Evolutionary conservation across 2,329 filamentous ascomycete species (phyloP).

Genomic region (Sporothrix humicola): DNA sequence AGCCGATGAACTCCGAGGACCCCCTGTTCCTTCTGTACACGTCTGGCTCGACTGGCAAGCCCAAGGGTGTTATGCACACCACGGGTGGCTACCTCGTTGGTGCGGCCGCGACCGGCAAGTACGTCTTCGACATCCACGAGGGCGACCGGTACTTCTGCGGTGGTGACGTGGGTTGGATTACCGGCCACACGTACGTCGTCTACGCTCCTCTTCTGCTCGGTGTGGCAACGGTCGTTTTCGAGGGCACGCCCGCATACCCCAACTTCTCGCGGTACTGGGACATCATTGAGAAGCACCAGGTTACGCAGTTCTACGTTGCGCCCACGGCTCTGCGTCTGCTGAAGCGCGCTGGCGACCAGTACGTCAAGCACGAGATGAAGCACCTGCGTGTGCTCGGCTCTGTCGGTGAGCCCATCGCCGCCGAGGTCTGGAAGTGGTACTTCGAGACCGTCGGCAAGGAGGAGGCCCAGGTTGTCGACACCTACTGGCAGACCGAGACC

Average conservation of each 20-base stretch:
- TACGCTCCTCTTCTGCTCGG: conserved; percentile 93
- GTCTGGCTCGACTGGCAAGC: conserved; percentile 96
- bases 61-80: conserved; percentile 98
- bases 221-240: conserved; percentile 94
- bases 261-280: conserved; percentile 99
- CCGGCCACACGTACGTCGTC: conserved; percentile 96
- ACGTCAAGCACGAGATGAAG: conserved; percentile 88
- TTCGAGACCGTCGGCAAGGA: conserved; percentile 93
- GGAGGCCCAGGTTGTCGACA: conserved; percentile 92
- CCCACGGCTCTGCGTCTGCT: conserved; percentile 90
- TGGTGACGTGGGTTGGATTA: conserved; percentile 99
- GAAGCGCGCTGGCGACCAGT: conserved; percentile 93
- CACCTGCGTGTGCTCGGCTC: conserved; percentile 88
- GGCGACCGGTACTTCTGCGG: conserved; percentile 96
- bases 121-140: conserved; percentile 97
- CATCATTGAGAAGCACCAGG: conserved; percentile 90
- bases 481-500: conserved; percentile 99
- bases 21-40: conserved; percentile 98
- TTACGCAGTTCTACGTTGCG: conserved; percentile 98
- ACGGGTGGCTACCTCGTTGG: conserved; percentile 95
- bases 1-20: conserved; percentile 90
- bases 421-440: conserved; percentile 99
- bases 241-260: conserved; percentile 96
- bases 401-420: conserved; percentile 95
- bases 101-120: conserved; percentile 92